Evolutionary conservation across 2,329 filamentous ascomycete genomes (phyloP).

Genomic region (Dichotomopilus funicola): DNA sequence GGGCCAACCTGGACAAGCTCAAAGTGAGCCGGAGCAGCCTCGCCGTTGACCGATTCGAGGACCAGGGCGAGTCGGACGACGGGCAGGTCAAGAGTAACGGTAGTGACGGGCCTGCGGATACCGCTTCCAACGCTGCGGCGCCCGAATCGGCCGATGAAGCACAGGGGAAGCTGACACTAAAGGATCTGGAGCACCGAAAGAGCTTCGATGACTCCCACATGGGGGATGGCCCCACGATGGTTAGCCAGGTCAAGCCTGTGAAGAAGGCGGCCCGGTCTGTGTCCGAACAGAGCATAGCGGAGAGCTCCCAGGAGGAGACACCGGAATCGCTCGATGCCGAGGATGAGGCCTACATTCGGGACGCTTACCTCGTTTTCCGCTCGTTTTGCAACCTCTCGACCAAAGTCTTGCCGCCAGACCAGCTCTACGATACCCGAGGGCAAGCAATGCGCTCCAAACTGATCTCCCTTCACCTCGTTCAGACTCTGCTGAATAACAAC

Average conservation of each 20-base stretch:
- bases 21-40: constrained; percentile 45
- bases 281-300: constrained; percentile 49
- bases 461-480: constrained; percentile 89
- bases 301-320: constrained; percentile 49
- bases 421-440: constrained; percentile 85
- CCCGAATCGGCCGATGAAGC: constrained; percentile 32
- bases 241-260: constrained; percentile 51
- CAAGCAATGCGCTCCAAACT: constrained; percentile 97
- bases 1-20: constrained; percentile 50
- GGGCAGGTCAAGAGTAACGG: constrained; percentile 32
- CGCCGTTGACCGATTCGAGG: constrained; percentile 28
- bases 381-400: constrained; percentile 97
- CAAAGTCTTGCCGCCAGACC: constrained; percentile 81
- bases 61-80: constrained; percentile 25
- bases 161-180: constrained; percentile 54
- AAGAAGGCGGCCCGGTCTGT: constrained; percentile 40
- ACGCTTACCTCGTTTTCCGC: constrained; percentile 93
- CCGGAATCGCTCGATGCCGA: constrained; percentile 61
- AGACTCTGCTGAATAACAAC: constrained; percentile 92
- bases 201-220: constrained; percentile 63
- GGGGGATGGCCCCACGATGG: constrained; percentile 61
- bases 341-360: constrained; percentile 94
- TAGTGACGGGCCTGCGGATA: constrained; percentile 35
- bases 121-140: constrained; percentile 28
- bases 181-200: constrained; percentile 61